These are phyloP conservation scores for Fusarium tricinctum DNA, from an alignment of 2,329 filamentous ascomycete species.

Conservation along the genomic window DNA sequence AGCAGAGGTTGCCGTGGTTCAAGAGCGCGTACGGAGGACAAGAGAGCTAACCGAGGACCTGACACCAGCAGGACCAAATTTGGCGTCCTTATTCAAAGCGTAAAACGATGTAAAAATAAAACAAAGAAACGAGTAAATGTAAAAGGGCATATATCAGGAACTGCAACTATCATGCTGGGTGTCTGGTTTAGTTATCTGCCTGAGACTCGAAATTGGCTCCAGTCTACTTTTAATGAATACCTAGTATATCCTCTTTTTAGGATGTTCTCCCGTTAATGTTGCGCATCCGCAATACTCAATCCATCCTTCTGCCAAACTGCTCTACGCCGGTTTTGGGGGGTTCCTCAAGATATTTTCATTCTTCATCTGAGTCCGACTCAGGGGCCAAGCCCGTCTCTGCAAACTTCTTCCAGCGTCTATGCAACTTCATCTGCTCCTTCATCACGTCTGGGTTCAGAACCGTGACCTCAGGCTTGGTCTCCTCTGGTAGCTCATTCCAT, in stretches of 20 bases:
- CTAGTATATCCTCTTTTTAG: slow-evolving; percentile 22
- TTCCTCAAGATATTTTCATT: slow-evolving; percentile 24
- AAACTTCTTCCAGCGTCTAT: slow-evolving; percentile 49
- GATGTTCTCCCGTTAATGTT: background rate
- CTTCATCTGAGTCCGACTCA: slow-evolving; percentile 45
- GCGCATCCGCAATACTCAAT: background rate
- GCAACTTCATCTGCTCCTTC: slow-evolving; percentile 44
- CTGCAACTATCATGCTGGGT: slow-evolving; percentile 37
- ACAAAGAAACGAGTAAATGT: background rate
- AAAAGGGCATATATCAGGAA: slow-evolving; percentile 8
- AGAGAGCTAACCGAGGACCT: slow-evolving; percentile 67
- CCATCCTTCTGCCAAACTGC: background rate
- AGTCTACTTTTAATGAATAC: slow-evolving; percentile 43
- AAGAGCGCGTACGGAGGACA: slow-evolving; percentile 65
- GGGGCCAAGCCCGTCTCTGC: slow-evolving; percentile 49
- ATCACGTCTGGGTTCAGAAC: slow-evolving; percentile 40
- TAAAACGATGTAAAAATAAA: slow-evolving; percentile 48
- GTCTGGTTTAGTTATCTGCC: slow-evolving; percentile 29
- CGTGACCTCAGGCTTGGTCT: slow-evolving; percentile 49
- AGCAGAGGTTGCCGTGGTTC: slow-evolving; percentile 68
- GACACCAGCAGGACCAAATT: slow-evolving; percentile 53
- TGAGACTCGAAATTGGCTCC: slow-evolving; percentile 24
- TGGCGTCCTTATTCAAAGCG: slow-evolving; percentile 58
- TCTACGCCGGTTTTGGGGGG: background rate
- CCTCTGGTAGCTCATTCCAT: slow-evolving; percentile 52